Percentiles rank a stretch among this genome's conserved stretches.
phyloP scores from a whole-genome alignment of 768 basidiomycete genomes.

The Omphalotus guepiniiformis region DNA sequence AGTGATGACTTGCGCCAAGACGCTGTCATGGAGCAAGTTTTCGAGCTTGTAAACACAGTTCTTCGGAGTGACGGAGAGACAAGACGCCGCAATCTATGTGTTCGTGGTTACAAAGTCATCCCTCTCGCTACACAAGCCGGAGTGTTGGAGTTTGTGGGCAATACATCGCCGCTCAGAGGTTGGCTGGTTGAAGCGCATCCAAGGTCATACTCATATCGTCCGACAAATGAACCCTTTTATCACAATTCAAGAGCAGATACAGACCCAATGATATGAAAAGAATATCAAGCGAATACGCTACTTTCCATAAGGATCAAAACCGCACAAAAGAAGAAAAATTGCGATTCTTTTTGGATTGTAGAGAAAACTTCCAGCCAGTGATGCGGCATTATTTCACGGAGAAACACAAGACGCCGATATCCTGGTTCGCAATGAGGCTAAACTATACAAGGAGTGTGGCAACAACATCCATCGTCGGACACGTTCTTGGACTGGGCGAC shows the following conservation, averaged over 20 bases:
- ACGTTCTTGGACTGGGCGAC: constrained; percentile 89
- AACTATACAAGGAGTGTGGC: constrained; percentile 92
- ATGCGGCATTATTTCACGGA: constrained; percentile 96
- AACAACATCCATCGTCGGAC: constrained; percentile 90
- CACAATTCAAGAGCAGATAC: constrained; percentile 45
- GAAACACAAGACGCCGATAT: constrained; percentile 78
- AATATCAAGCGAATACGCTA: constrained; percentile 27
- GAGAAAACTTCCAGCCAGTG: constrained; percentile 65
- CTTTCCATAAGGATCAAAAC: constrained; percentile 20
- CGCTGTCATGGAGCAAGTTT: constrained; percentile 98
- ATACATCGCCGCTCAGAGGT: constrained; percentile 58
- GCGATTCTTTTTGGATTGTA: constrained; percentile 32
- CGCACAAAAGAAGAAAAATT: constrained; percentile 4
- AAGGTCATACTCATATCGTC: constrained; percentile 36
- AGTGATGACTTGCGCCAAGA: constrained; percentile 94
- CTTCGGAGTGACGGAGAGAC: constrained; percentile 74
- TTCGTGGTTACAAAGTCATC: constrained; percentile 86
- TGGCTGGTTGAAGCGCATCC: constrained; percentile 67
- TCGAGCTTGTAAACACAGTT: constrained; percentile 80
- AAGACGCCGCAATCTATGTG: constrained; percentile 60
- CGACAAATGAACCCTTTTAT: too few relatives aligned
- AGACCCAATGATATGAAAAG: constrained; percentile 28
- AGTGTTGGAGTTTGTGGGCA: constrained; percentile 84
- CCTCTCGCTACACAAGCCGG: constrained; percentile 80
- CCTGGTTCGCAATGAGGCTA: constrained; percentile 90